Evolutionary conservation across 176 grass and related monocot species (phyloP), one percentile per base, ranked within the genome.

Genomic region (Musa beccarii): DNA sequence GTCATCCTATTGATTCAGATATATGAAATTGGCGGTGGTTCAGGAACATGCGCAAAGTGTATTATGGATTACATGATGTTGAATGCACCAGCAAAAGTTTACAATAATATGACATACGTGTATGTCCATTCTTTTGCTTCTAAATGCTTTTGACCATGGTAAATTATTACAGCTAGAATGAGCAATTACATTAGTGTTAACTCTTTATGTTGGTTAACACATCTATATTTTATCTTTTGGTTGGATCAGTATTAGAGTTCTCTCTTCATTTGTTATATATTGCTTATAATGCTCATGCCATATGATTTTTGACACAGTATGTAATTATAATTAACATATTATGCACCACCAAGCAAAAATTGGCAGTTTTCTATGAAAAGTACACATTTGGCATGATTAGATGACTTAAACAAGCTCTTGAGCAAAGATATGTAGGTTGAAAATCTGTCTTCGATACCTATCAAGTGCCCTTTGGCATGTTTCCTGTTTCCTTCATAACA

Each of bases 1-100:
- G 74, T 43, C 54, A 53, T 86, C 21, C 21, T 66, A 75, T 81
- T 79, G 28, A 53, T 68, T 84, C 88, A 98, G 95, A 98, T 98
- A 81, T 91, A 87, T 76, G 90, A 93, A 87, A 91, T 98, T 70
- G 90, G 90, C 79, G 95, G 95, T 78, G 95, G 95, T 79, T 98
- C 95, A 56, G 90, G 95, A 51, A 93, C 90, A 81, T 93, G 95
- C 81, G 95, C 95, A 63, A 98, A 98, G 76, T 87, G 90, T 68
- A 81, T 98, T 75, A 80, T 93, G 69, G 95, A 98, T 87, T 98
- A 98, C 78, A 87, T 98, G 88, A 91, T 98, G 95, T 78, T 93
- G 72, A 93, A 98, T 87, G 95, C 90, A 29, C 90, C 90, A 56
- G 78, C 84, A 19, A 98, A 86, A 86, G 90, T 98, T 25, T 98